A percentile compares a stretch with the other conserved stretches of the same genome.
Conservation (phyloP, 2,329 filamentous ascomycete genomes). For the Didymella sp. region DNA sequence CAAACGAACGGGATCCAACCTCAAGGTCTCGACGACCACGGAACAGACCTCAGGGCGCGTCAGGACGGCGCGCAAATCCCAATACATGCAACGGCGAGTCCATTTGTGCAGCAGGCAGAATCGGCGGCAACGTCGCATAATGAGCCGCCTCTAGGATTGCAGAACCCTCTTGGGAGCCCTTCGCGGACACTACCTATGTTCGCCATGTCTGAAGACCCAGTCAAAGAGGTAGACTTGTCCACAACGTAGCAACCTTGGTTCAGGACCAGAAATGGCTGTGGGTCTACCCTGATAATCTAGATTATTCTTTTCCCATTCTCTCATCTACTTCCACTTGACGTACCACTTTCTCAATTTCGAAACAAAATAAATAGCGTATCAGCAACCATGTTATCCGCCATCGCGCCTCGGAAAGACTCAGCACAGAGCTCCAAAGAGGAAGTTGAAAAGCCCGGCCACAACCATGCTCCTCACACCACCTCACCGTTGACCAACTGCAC, state of each 20-base stretch:
- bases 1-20: conserved; percentile 9
- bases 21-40: conserved; percentile 31
- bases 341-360: neutral
- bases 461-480: too few relatives aligned
- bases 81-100: conserved; percentile 19
- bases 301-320: neutral
- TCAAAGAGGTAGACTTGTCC: conserved; percentile 49
- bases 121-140: neutral
- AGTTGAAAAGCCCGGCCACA: neutral
- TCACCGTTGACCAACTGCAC: neutral
- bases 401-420: conserved; percentile 3
- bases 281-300: neutral
- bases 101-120: neutral
- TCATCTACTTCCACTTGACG: neutral
- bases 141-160: conserved; percentile 19
- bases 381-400: neutral
- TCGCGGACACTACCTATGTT: conserved; percentile 54
- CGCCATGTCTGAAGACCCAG: conserved; percentile 50
- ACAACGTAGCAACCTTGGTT: conserved; percentile 21
- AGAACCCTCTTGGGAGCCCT: conserved; percentile 35
- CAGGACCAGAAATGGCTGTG: neutral
- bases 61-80: conserved; percentile 32
- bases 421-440: conserved; percentile 2
- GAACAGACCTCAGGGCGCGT: conserved; percentile 31
- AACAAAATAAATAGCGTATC: neutral